Evolutionary conservation across 192 early-diverging fungal genomes (phyloP).

Genomic region (Coemansia interrupta): DNA sequence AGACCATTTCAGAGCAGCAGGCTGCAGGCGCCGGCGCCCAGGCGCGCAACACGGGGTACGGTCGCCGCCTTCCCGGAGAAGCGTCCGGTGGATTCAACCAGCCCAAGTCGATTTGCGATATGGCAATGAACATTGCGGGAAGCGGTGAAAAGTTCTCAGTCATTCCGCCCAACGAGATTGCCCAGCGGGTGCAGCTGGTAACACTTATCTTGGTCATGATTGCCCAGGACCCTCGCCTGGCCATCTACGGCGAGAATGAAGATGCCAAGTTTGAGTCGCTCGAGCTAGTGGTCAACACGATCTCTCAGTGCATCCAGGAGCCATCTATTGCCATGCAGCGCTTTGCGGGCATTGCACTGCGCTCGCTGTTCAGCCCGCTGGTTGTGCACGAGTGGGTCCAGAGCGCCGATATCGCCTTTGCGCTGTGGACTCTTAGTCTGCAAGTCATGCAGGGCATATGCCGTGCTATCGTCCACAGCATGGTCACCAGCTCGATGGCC

Average conservation of each 20-base stretch:
- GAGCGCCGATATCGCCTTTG: conserved; percentile 63
- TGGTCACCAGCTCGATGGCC: conserved; percentile 49
- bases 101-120: conserved; percentile 44
- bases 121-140: conserved; percentile 46
- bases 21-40: conserved; percentile 27
- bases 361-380: conserved; percentile 66
- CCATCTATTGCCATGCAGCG: conserved; percentile 65
- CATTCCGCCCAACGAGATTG: conserved; percentile 49
- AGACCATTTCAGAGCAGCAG: conserved; percentile 52
- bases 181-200: conserved; percentile 81
- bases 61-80: conserved; percentile 25
- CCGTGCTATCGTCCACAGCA: conserved; percentile 53
- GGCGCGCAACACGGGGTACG: conserved; percentile 36
- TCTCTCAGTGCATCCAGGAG: conserved; percentile 75
- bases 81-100: not conserved
- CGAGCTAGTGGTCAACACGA: conserved; percentile 64
- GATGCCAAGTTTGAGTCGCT: conserved; percentile 70
- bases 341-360: conserved; percentile 68
- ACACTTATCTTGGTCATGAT: conserved; percentile 72
- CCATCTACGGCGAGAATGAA: conserved; percentile 66
- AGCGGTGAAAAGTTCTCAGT: conserved; percentile 46
- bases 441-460: conserved; percentile 56
- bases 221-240: conserved; percentile 69
- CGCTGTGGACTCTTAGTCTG: conserved; percentile 75
- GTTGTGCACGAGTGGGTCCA: conserved; percentile 80